Conservation (phyloP, 73 alveolate genomes). For the Effrenium voratum region DNA sequence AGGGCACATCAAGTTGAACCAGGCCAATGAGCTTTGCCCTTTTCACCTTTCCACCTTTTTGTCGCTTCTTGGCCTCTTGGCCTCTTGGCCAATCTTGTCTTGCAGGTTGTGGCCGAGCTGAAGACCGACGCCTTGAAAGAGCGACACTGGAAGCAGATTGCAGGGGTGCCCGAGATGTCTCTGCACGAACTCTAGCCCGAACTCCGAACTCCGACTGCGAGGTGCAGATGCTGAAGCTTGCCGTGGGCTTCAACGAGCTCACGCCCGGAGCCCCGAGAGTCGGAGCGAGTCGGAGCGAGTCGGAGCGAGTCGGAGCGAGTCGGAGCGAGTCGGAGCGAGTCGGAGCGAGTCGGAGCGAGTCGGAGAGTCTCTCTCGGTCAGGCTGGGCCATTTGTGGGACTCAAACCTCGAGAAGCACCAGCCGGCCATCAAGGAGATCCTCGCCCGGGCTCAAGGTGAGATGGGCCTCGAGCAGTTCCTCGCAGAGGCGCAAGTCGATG, state of each 20-base stretch:
- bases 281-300: conserved; percentile 97
- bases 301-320: conserved; percentile 96
- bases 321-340: conserved; percentile 95
- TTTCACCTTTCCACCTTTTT: neutral
- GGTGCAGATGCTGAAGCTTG: conserved; percentile 67
- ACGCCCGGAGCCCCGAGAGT: conserved; percentile 97
- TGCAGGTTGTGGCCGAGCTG: conserved; percentile 95
- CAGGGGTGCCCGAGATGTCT: conserved; percentile 91
- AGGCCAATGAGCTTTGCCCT: conserved; percentile 92
- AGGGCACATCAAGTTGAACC: conserved; percentile 97
- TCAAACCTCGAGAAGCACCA: conserved; percentile 97
- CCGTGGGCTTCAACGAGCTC: conserved; percentile 70
- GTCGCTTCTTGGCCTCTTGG: neutral
- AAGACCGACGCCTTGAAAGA: conserved; percentile 99
- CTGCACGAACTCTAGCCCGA: too few species aligned
- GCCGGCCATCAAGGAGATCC: conserved; percentile 97
- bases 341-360: too few species aligned
- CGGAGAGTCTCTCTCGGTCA: too few species aligned
- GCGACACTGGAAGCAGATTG: conserved; percentile 98
- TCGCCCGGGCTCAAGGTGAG: conserved; percentile 99
- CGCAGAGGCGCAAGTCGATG: too few species aligned
- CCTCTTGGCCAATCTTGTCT: neutral
- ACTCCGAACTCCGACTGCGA: too few species aligned
- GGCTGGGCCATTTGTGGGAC: conserved; percentile 95
- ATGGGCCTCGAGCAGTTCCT: conserved; percentile 98